These are phyloP conservation scores for Trichosporon faecale DNA, from an alignment of 1,284 basidiomycete genomes.

Conservation along the genomic window DNA sequence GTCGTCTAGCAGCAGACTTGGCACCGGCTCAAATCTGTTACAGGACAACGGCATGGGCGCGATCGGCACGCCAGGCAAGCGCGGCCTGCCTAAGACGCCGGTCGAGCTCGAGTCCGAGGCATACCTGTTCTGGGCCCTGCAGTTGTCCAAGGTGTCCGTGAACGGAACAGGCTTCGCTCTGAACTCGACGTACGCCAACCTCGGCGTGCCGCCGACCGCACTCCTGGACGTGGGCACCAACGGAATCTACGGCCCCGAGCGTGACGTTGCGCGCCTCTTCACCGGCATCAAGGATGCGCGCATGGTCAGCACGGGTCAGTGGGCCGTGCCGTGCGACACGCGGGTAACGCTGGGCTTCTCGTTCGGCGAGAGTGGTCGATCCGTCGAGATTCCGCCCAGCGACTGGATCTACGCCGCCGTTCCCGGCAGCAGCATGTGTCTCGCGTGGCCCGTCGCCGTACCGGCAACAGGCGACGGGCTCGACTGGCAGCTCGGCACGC, in stretches of 20 bases:
- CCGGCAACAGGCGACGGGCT: constrained; percentile 70
- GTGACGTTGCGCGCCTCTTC: constrained; percentile 72
- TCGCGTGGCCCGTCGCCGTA: constrained; percentile 73
- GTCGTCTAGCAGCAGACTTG: neutral
- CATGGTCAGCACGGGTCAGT: constrained; percentile 67
- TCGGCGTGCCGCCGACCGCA: constrained; percentile 63
- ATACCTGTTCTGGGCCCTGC: constrained; percentile 77
- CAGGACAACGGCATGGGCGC: neutral
- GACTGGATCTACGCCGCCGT: constrained; percentile 79
- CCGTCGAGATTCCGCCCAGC: constrained; percentile 68
- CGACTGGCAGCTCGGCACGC: constrained; percentile 82
- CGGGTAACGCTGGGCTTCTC: constrained; percentile 64
- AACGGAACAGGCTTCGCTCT: constrained; percentile 61
- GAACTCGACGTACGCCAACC: constrained; percentile 64
- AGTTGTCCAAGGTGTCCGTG: constrained; percentile 62
- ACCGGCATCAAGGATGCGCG: constrained; percentile 63
- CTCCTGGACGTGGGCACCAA: constrained; percentile 74
- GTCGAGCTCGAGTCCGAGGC: constrained; percentile 35
- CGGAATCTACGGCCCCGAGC: constrained; percentile 75
- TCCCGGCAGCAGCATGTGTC: constrained; percentile 64
- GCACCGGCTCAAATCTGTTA: neutral
- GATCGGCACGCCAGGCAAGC: neutral
- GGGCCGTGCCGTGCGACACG: constrained; percentile 76
- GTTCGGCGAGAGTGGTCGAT: constrained; percentile 59
- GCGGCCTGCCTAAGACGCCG: neutral